Base-by-base conservation (phyloP, 2,329 filamentous ascomycete genomes). In the Graphilbum ipis-grandicollis region DNA sequence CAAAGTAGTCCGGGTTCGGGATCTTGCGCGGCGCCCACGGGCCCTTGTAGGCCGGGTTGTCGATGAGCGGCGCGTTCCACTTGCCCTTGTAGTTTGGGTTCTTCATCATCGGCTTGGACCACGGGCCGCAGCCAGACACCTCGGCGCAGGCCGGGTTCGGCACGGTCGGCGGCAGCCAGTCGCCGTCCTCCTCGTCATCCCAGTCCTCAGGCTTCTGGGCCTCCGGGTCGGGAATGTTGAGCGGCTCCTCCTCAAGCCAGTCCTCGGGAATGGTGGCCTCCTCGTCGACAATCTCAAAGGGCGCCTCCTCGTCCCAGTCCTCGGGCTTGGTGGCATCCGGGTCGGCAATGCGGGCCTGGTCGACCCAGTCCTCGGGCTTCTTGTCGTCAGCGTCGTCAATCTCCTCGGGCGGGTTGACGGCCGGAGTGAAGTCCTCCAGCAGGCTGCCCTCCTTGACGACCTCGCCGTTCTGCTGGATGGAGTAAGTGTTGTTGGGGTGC, bases 51-150 rank as follows among this genome's bases (percentile, higher is more conserved):
- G 70, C 83, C 41, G 90, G 90, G 76, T 98, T 98, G 63, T 96
- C 88, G 51, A 98, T 84, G 58, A 76, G 72, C 43, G 85, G 83
- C 33, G 90, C 81, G 48, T 73, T 75, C 90, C 90, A 98, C 71
- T 93, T 93, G 76, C 90, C 90, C 82, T 96, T 96, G 77, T 93
- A 96, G 45, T 70, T 80, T 46, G 84, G 83, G 75, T 96, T 96
- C 67, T 79, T 82, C 66, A 77, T 93, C 74, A 82, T 75, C 47
- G 90, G 90, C 64, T 81, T 75, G 50, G 77, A 70, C 90, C 90
- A 98, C 52, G 79, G 74, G 52, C 90, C 90, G 59, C 90, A 96
- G 53, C 90, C 90, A 64, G 88, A 86, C 47, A 67, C 82, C 41
- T 96, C 88, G 46, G 77, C 74, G 56, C 90, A 96, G 75, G 93